Evolutionary conservation across 2,329 filamentous ascomycete species (phyloP), one percentile per base, ranked within the genome.

Genomic region (Clathrospora elynae): DNA sequence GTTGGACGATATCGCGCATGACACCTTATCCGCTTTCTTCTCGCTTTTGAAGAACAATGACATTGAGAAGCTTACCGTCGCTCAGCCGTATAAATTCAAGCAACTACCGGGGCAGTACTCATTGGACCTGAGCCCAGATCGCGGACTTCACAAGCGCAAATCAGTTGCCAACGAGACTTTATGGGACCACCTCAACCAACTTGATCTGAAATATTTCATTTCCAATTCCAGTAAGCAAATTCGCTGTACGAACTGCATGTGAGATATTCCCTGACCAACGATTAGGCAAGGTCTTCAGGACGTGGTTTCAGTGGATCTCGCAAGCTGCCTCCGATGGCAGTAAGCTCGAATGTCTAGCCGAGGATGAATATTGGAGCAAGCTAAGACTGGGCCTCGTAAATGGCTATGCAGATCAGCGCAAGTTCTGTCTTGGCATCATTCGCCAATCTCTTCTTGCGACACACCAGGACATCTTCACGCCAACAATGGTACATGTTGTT

Each of bases 401-500:
- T 13, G 75, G 75, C 6, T 72, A 73, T 42, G 65, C 66, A 4
- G 75, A 78, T 51, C 68, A 74, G 40, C 70, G 73, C 9, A 77
- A 77, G 42, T 71, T 70, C 38, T 73, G 72, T 49, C 68, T 78
- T 4, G 70, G 68, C 2, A 75, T 77, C 11, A 57, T 77, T 31
- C 66, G 64, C 18, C 65, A 64, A 10, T 75, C 75, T 1, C 47
- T 77, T 10, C 49, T 57, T 3, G 48, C 67, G 8, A 57, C 70
- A 4, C 47, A 55, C 6, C 29, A 30, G 9, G 52, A 60, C 19
- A 61, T 71, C n/a, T 31, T 49, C 12, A 63, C 59, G 4, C 34
- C 51, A 6, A 38, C 46, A 0, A 67, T 71, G 54, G 30, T 33
- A 9, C 48, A 66, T 18, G 20, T 49, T 23, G 30, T 63, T 11